Evolutionary conservation across 228 moss, liverwort and hornwort species (phyloP), one percentile per base, ranked within the genome.

Genomic region (Sphagnum magellanicum): DNA sequence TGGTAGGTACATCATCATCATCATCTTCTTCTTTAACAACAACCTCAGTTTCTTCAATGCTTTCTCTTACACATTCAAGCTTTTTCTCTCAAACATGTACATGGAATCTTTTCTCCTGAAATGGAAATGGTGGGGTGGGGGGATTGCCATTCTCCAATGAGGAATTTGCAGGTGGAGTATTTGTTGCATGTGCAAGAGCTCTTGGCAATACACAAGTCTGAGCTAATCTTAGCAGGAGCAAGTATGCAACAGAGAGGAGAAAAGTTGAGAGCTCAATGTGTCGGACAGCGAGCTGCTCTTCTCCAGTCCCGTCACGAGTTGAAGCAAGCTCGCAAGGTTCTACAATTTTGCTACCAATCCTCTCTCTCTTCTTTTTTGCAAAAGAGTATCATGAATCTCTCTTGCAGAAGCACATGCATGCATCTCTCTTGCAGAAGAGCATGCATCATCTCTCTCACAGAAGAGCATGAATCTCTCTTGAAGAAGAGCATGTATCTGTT

Each of bases 301-400:
- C 67, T 84, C 63, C 76, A 85, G 58, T 69, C 82, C 61, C 94
- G 90, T 8, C 92, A 88, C 67, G 89, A 90, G 63, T 73, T 93
- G 68, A 98, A 98, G 74, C 94, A 94, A 81, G 86, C 89, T 10
- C 92, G 88, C 71, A 92, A 98, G 98, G 94, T 91, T 9, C 49
- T 32, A 32, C 32, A 32, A 32, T 32, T 66, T 32, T 49, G 47
- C 12, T 8, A 50, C 48, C 57, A 53, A 58, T 12, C 6, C 16
- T 32, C 48, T 69, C 6, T 65, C 58, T 48, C 4, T 49, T 10
- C 60, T 50, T 11, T 59, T 4, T 51, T 2, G 3, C 59, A 59
- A 59, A 11, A 59, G 15, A 11, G 11, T 3, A 11, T 32, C 32
- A 32, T 32, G 2, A 32, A 32, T 32, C 32, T 32, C 32, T 32